A percentile compares a stretch with the other conserved stretches of the same genome.
Conservation (phyloP, 768 basidiomycete species). For the Boletus rubroflammeus region DNA sequence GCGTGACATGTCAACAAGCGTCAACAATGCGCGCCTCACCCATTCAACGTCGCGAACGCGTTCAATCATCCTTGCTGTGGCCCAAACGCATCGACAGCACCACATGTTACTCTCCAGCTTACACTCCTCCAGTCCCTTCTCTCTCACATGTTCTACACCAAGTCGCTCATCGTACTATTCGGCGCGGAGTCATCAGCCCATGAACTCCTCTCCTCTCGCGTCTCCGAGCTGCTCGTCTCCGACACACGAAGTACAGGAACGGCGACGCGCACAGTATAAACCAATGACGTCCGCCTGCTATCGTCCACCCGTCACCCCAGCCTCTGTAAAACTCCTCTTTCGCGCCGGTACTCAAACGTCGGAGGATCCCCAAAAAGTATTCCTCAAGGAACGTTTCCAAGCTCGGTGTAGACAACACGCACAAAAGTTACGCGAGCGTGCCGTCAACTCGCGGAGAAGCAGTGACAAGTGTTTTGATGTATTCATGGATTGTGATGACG, state of each 20-base stretch:
- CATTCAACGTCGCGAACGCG: conserved; percentile 10
- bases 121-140: conserved; percentile 31
- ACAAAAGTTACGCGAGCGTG: conserved; percentile 49
- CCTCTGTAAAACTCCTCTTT: conserved; percentile 15
- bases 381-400: conserved; percentile 59
- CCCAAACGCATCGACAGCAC: neutral
- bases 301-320: conserved; percentile 13
- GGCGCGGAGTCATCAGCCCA: conserved; percentile 33
- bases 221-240: conserved; percentile 46
- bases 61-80: neutral
- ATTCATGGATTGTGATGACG: conserved; percentile 49
- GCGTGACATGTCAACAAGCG: conserved; percentile 22
- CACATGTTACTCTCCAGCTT: conserved; percentile 18
- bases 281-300: conserved; percentile 26
- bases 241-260: conserved; percentile 40
- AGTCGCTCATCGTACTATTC: conserved; percentile 30
- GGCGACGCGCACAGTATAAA: conserved; percentile 59
- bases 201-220: conserved; percentile 52
- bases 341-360: conserved; percentile 13
- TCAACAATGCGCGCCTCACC: conserved; percentile 22
- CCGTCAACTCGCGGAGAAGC: conserved; percentile 36
- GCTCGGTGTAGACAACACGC: conserved; percentile 62
- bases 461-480: conserved; percentile 50
- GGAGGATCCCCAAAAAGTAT: conserved; percentile 49
- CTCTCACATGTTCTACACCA: conserved; percentile 36